Conservation (phyloP, 2,329 filamentous ascomycete genomes). For the Cladosporium austrohemisphaericum region DNA sequence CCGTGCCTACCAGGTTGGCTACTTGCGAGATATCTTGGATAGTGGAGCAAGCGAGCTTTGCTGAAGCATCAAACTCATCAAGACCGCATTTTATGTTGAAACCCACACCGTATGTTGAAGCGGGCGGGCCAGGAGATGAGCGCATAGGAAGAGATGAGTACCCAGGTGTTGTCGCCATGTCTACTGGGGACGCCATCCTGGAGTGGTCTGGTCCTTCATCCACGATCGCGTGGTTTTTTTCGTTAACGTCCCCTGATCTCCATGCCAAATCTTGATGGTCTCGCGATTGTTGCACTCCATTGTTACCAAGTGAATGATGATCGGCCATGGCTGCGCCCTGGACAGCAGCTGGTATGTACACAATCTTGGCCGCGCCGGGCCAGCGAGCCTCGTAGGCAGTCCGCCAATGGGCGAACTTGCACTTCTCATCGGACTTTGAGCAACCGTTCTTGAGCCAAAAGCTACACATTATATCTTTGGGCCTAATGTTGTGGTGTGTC, state of each 20-base stretch:
- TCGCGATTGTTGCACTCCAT: too few species aligned
- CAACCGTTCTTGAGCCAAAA: background rate
- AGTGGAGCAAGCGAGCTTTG: background rate
- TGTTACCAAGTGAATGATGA: background rate
- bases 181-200: too few species aligned
- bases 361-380: background rate
- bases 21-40: constrained; percentile 13
- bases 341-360: background rate
- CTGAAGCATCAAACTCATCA: background rate
- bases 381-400: background rate
- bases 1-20: background rate
- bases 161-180: too few species aligned
- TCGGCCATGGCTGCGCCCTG: background rate
- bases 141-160: too few species aligned
- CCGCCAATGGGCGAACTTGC: background rate
- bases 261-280: too few species aligned
- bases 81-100: too few species aligned
- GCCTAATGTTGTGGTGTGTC: too few species aligned
- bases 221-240: too few species aligned
- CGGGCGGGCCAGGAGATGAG: too few species aligned
- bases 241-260: too few species aligned
- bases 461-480: background rate
- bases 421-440: background rate
- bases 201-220: too few species aligned
- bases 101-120: too few species aligned